Base-by-base conservation (phyloP, 768 basidiomycete species). In the Phaffia australis region DNA sequence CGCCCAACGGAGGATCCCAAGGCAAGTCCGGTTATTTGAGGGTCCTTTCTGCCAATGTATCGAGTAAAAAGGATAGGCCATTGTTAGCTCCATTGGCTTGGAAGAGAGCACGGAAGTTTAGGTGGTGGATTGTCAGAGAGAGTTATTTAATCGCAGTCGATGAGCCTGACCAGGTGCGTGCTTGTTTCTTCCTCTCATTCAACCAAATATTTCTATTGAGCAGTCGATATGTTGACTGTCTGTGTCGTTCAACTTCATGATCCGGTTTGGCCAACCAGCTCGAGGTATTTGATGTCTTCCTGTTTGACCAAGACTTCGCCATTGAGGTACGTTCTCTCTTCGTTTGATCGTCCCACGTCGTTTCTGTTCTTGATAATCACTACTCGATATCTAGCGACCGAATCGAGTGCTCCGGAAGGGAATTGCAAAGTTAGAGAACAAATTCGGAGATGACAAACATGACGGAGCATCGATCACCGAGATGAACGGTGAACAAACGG, bases 91-190 rank as follows among this genome's bases (percentile, higher is more conserved):
- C 78, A 7, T 69, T 76, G 8, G 73, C 73, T 55, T 77, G 78
- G 76, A 76, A 75, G 57, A 68, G 72, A 19, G 74, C 73, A 23
- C 85, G 83, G 71, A 81, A 85, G 64, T 82, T 82, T 48, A 83
- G 85, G 64, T 98, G 95, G 95, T 94, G 90, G 76, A 83, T 88
- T 56, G 84, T 98, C 16, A 81, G 93, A 9, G 94, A 98, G 70
- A 88, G 87, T 71, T 97, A 91, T 77, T 78, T 99, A 15, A 87
- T 95, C 23, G 84, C 85, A 0, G 81, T 90, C 27, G 83, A 87
- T 69, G 90, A 95, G 71, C 87, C 88, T 16, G 91, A 89, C 68
- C 86, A 89, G 78, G 89, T 89, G 72, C 60, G 80, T 71, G 3
- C 6, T 19, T 47, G 18, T 27, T n/a, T 8, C 21, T 47, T 7